Conservation (phyloP, 441 rosid genomes). For the Jatropha multifida region DNA sequence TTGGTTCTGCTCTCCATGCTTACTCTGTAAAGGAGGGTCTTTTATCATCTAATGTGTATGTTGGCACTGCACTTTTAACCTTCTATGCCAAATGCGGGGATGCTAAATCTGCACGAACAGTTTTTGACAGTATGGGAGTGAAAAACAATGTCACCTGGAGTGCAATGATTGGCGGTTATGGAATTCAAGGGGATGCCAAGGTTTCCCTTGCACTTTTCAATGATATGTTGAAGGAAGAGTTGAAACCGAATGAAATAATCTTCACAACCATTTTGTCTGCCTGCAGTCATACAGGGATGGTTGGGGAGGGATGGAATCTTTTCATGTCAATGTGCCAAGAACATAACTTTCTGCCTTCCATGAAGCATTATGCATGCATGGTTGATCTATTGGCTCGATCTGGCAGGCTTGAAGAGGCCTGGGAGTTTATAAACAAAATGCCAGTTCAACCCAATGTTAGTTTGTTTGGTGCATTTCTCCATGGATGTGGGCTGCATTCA, state of each 20-base stretch:
- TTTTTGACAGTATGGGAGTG: slow-evolving; percentile 44
- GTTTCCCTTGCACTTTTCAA: slow-evolving; percentile 47
- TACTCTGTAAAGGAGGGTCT: slow-evolving; percentile 49
- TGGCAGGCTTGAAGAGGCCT: slow-evolving; percentile 57
- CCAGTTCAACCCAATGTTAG: slow-evolving; percentile 52
- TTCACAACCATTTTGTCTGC: slow-evolving; percentile 57
- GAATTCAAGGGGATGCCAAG: slow-evolving; percentile 59
- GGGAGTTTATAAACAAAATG: slow-evolving; percentile 52
- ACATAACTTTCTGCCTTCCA: slow-evolving; percentile 45
- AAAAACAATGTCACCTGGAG: slow-evolving; percentile 66
- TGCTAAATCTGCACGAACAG: slow-evolving; percentile 43
- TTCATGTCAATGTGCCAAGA: slow-evolving; percentile 48
- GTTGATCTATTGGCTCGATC: slow-evolving; percentile 68
- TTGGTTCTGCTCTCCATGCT: slow-evolving; percentile 73
- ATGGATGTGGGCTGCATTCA: slow-evolving; percentile 79
- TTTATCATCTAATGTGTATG: slow-evolving; percentile 52
- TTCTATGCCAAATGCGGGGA: slow-evolving; percentile 73
- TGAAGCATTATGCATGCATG: slow-evolving; percentile 70
- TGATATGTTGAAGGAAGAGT: slow-evolving; percentile 48
- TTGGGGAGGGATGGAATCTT: slow-evolving; percentile 46
- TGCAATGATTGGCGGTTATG: slow-evolving; percentile 66
- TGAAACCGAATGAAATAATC: slow-evolving; percentile 56
- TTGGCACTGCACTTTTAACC: slow-evolving; percentile 83
- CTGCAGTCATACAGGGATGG: slow-evolving; percentile 67
- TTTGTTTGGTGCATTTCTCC: slow-evolving; percentile 67